Evolutionary conservation across 83 land plant genomes (phyloP), one percentile per base, ranked within the genome.

Genomic region (Thuja plicata): DNA sequence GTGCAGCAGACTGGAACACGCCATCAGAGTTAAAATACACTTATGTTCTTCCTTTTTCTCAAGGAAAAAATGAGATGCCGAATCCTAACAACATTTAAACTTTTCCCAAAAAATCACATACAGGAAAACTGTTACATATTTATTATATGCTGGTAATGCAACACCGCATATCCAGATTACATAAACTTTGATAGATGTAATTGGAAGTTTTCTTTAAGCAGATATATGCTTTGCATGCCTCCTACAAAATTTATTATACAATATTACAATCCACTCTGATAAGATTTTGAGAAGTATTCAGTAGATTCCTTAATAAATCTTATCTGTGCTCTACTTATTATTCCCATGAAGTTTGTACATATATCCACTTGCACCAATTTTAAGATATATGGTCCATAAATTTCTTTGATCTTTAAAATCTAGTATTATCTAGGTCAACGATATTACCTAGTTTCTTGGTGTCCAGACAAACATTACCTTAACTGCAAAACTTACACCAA

Each of bases 1-100:
- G 89, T 12, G 95, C 94, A 52, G 97, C 95, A 87, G 99, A 96
- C 99, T 98, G 92, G 66, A 46, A 46, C 55, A 46, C 41, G n/a
- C 19, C 55, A 83, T 45, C 35, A 83, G 34, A 30, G n/a, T 45
- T 83, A 83, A 46, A 27, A 4, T 10, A 46, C 13, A 46, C 15
- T n/a, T 43, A 83, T 13, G 27, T 13, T 83, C 85, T 82, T 82
- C n/a, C 54, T 82, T 82, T 82, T 82, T 17, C 27, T 8, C 10
- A 52, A 79, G 12, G 32, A 10, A 83, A 45, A 7, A 83, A 82
- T 83, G 35, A n/a, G 5, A 46, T 34, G 1, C 27, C 46, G 17
- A 76, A 15, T 76, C 35, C 79, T 32, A 45, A 4, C 17, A 11
- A 83, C 46, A 81, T 81, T 24, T 27, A 46, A 43, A 8, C 55